These are phyloP conservation scores for Ensete ventricosum DNA, from an alignment of 176 grass and related monocot genomes.

Conservation along the genomic window DNA sequence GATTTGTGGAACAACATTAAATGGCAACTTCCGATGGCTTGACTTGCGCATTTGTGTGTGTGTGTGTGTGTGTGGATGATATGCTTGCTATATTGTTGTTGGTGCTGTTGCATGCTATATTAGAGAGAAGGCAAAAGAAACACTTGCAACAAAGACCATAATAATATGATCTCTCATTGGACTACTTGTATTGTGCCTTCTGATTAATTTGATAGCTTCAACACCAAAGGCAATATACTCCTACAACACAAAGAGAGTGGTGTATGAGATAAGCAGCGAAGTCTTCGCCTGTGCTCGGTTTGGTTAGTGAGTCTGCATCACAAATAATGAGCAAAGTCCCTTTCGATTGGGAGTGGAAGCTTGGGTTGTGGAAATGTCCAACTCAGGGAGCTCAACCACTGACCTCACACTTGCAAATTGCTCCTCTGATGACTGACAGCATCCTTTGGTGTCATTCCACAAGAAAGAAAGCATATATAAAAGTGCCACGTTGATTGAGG, in stretches of 20 bases:
- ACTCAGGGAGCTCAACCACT: neutral
- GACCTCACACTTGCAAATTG: neutral
- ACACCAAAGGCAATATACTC: too few relatives aligned
- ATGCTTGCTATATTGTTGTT: neutral
- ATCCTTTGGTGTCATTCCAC: neutral
- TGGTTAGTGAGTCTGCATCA: neutral
- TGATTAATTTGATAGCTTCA: too few relatives aligned
- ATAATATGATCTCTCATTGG: too few relatives aligned
- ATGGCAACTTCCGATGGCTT: neutral
- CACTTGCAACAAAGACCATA: too few relatives aligned
- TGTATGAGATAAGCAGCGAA: too few relatives aligned
- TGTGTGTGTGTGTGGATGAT: neutral
- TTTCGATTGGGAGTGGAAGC: neutral
- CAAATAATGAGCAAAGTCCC: too few relatives aligned
- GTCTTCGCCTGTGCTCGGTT: neutral
- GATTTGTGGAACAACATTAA: neutral
- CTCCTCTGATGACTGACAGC: neutral
- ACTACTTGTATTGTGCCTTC: too few relatives aligned
- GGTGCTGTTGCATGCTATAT: too few relatives aligned
- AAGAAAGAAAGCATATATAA: neutral
- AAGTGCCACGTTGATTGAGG: neutral
- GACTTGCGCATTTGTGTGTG: neutral
- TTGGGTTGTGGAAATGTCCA: neutral
- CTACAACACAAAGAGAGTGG: too few relatives aligned
- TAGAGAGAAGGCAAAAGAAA: too few relatives aligned